Conservation (phyloP, 176 grass and related monocot genomes). For the Cenchrus americanus region DNA sequence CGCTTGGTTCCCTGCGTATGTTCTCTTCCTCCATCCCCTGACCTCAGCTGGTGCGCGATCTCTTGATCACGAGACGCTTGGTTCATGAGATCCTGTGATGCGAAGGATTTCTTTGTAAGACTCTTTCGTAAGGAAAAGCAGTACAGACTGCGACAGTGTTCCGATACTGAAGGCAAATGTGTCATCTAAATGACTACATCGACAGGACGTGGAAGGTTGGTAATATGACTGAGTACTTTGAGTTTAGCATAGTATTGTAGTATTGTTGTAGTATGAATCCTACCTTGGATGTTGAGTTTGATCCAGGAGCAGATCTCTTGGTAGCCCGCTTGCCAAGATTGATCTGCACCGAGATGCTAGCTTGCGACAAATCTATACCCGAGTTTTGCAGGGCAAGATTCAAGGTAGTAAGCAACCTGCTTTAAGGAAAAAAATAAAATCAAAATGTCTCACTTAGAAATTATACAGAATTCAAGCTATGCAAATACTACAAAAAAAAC, state of each 20-base stretch:
- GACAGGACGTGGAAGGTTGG: neutral
- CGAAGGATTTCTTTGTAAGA: constrained; percentile 1
- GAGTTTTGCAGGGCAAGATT: constrained; percentile 78
- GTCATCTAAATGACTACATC: neutral
- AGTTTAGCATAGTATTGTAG: neutral
- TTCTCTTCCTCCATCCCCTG: constrained; percentile 32
- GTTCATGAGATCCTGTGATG: constrained; percentile 42
- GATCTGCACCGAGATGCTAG: constrained; percentile 88
- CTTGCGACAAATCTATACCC: constrained; percentile 83
- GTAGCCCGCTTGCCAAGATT: constrained; percentile 73
- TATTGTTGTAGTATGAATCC: neutral
- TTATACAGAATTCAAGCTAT: neutral
- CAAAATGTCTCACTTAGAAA: neutral
- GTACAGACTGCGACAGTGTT: neutral
- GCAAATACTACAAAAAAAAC: neutral
- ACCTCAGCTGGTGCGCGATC: constrained; percentile 26
- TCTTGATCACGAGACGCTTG: constrained; percentile 35
- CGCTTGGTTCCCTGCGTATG: constrained; percentile 57
- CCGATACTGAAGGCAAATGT: neutral
- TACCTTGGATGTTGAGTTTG: constrained; percentile 59
- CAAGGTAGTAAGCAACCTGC: constrained; percentile 67
- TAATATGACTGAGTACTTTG: neutral
- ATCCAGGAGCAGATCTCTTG: constrained; percentile 49
- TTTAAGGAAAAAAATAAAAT: neutral
- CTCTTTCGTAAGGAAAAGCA: constrained; percentile 6